phyloP scores from a whole-genome alignment of 139 green algal genomes.

The Tetraselmis chui region DNA sequence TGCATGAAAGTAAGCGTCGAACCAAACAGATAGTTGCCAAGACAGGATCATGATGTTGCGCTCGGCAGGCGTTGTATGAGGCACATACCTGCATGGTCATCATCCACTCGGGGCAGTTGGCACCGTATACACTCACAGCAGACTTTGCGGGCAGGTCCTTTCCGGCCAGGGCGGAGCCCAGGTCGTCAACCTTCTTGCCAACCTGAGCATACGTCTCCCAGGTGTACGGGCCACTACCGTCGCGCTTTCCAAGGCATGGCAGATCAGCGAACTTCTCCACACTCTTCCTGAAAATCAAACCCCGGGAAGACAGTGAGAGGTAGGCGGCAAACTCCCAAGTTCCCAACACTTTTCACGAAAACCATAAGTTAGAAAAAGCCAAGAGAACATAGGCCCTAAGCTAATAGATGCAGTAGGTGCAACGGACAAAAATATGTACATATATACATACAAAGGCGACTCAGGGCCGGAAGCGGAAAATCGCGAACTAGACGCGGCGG shows the following conservation, averaged over 20 bases:
- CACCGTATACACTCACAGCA: conserved; percentile 22
- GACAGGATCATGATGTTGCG: neutral
- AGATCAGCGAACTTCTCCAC: conserved; percentile 37
- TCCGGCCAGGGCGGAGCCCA: conserved; percentile 6
- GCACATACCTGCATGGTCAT: conserved; percentile 23
- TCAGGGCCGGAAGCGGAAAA: no score
- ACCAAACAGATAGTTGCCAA: conserved; percentile 3
- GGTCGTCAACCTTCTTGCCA: conserved; percentile 1
- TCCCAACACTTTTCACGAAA: no score
- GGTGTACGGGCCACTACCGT: conserved; percentile 23
- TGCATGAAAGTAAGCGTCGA: conserved; percentile 9
- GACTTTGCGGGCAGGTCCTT: neutral
- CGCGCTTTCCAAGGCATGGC: conserved; percentile 45
- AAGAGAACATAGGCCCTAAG: no score
- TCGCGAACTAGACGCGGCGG: no score
- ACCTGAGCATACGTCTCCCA: conserved; percentile 44
- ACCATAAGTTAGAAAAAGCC: no score
- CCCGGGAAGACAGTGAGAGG: no score
- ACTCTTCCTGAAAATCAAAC: conserved; percentile 61
- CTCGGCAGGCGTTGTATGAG: neutral
- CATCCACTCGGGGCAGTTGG: conserved; percentile 36
- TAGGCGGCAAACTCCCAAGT: no score
- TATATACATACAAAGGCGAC: no score
- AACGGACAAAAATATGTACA: no score
- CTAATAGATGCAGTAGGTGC: no score